Percentiles rank a stretch among this genome's conserved stretches.
Conservation (phyloP, 225 moss, liverwort and hornwort genomes). For the Antitrichia curtipendula region DNA sequence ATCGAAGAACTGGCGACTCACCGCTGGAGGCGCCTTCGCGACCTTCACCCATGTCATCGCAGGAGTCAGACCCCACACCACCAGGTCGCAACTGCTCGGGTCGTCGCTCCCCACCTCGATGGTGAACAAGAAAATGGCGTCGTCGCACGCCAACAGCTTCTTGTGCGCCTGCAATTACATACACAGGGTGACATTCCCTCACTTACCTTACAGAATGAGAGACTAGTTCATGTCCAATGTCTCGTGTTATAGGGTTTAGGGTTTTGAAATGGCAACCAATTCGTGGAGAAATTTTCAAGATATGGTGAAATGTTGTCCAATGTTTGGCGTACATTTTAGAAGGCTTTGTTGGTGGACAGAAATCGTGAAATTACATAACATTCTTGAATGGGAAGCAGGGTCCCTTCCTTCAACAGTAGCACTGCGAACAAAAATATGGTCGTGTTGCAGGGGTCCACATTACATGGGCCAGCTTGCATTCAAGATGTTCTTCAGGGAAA, state of each 20-base stretch:
- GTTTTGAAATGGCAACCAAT: neutral
- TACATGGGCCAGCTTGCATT: neutral
- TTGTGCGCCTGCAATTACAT: neutral
- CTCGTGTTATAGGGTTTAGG: neutral
- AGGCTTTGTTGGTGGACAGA: neutral
- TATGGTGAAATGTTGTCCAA: neutral
- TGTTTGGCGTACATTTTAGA: no score
- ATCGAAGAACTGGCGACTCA: conserved; percentile 8
- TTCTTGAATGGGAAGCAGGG: neutral
- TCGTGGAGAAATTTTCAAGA: neutral
- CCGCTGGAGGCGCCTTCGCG: conserved; percentile 7
- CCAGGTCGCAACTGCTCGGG: neutral
- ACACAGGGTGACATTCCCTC: neutral
- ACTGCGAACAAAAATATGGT: neutral
- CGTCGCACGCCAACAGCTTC: conserved; percentile 12
- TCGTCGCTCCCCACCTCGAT: neutral
- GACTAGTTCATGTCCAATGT: neutral
- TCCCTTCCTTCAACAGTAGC: neutral
- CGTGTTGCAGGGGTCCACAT: neutral
- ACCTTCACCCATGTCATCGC: conserved; percentile 10
- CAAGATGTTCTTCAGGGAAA: neutral
- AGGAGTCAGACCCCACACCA: conserved; percentile 6
- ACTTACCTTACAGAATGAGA: neutral
- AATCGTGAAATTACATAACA: neutral
- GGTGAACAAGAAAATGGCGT: conserved; percentile 14